Conservation (phyloP, 176 grass and related monocot species). For the Cocos nucifera region DNA sequence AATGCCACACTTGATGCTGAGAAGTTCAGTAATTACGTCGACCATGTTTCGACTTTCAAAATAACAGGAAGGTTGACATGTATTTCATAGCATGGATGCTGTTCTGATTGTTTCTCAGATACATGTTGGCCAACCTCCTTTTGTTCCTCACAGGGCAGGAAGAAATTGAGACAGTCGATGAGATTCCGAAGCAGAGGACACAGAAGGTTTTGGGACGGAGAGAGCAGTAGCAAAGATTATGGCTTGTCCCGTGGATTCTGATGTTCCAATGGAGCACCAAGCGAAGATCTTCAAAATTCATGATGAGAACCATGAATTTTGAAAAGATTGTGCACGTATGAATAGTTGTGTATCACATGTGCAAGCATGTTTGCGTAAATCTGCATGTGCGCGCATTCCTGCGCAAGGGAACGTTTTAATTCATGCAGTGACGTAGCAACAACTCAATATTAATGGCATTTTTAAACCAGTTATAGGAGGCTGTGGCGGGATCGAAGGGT, state of each 20-base stretch:
- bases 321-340: too few species aligned
- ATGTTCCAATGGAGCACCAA: conserved; percentile 79
- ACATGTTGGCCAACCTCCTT: conserved; percentile 69
- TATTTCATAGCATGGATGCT: conserved; percentile 54
- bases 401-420: too few species aligned
- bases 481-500: too few species aligned
- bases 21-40: conserved; percentile 90
- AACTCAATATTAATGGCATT: too few species aligned
- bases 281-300: conserved; percentile 72
- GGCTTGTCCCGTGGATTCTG: conserved; percentile 79
- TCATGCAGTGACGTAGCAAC: too few species aligned
- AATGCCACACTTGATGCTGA: conserved; percentile 88
- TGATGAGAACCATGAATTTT: too few species aligned
- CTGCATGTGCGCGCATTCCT: too few species aligned
- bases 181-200: conserved; percentile 71
- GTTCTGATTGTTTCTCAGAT: conserved; percentile 87
- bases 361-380: too few species aligned
- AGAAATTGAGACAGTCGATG: conserved; percentile 81
- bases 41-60: conserved; percentile 73
- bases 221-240: conserved; percentile 49
- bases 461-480: too few species aligned
- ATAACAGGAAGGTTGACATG: conserved; percentile 49
- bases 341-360: too few species aligned
- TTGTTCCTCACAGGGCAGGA: conserved; percentile 89
- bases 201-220: conserved; percentile 74